A percentile compares a stretch with the other conserved stretches of the same genome.
Conservation (phyloP, 1,139 yeast genomes). For the Kluyveromyces marxianus region DNA sequence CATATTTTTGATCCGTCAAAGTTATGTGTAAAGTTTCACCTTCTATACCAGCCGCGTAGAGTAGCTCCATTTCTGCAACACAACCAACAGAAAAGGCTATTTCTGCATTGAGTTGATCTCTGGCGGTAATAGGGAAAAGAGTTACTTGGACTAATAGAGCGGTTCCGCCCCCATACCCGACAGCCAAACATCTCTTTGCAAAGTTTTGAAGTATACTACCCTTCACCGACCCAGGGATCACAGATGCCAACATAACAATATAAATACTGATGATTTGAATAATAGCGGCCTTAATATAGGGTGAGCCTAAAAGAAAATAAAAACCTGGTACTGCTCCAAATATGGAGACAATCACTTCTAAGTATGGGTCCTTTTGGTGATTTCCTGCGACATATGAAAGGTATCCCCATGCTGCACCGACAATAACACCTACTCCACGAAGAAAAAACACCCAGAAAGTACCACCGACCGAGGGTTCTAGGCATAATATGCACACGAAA, state of each 20-base stretch:
- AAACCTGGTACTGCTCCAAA: conserved; percentile 41
- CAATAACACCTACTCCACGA: conserved; percentile 39
- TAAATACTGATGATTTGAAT: conserved; percentile 41
- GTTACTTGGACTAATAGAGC: conserved; percentile 39
- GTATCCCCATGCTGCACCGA: conserved; percentile 45
- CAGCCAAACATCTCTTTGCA: conserved; percentile 43
- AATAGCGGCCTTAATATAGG: conserved; percentile 44
- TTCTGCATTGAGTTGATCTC: conserved; percentile 37
- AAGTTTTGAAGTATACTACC: conserved; percentile 39
- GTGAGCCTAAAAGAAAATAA: conserved; percentile 38
- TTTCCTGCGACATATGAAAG: conserved; percentile 38
- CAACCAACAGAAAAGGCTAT: conserved; percentile 35
- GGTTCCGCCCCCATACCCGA: conserved; percentile 42
- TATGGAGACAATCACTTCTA: conserved; percentile 37
- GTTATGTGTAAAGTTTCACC: conserved; percentile 28
- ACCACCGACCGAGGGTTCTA: conserved; percentile 46
- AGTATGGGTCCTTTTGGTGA: conserved; percentile 35
- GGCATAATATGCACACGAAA: conserved; percentile 41
- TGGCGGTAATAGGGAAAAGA: conserved; percentile 41
- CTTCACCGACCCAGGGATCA: conserved; percentile 33
- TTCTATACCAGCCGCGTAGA: conserved; percentile 37
- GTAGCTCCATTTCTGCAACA: conserved; percentile 34
- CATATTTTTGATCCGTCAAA: conserved; percentile 25
- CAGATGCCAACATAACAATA: conserved; percentile 38
- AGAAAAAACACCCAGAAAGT: conserved; percentile 40